Conservation (phyloP, 371 early-diverging fungal genomes). For the Mortierella sp. region DNA sequence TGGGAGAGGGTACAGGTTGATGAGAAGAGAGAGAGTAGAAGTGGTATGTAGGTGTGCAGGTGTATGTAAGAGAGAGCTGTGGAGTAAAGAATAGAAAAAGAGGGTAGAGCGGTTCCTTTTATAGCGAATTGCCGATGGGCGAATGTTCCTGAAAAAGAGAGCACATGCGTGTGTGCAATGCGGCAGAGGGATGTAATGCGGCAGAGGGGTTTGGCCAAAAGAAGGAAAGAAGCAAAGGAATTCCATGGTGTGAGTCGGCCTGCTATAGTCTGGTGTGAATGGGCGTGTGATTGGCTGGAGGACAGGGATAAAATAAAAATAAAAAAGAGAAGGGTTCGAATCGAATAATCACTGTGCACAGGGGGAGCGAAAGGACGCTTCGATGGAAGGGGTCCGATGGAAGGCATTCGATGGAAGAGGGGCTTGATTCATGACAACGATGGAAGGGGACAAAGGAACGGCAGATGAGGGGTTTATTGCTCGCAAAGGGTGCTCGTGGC, state of each 20-base stretch:
- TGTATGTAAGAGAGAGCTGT: background rate
- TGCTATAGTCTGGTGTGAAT: no score
- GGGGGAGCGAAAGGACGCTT: background rate
- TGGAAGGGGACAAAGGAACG: background rate
- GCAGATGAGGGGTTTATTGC: background rate
- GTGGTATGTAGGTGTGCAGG: background rate
- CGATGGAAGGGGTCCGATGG: slow-evolving; percentile 6
- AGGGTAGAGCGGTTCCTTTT: background rate
- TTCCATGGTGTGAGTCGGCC: background rate
- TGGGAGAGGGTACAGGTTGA: background rate
- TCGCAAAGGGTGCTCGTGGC: background rate
- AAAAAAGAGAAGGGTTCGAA: background rate
- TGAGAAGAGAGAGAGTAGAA: background rate
- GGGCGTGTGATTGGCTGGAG: background rate
- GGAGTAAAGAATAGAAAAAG: background rate
- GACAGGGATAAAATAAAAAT: background rate
- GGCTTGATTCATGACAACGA: background rate
- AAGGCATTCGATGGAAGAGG: background rate
- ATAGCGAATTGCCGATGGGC: background rate
- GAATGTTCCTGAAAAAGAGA: background rate
- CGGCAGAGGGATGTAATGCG: background rate
- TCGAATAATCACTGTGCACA: background rate
- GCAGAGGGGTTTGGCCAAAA: background rate
- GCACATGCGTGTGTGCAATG: background rate
- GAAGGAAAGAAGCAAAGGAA: background rate